Percentiles rank a stretch among this genome's conserved stretches.
These are phyloP conservation scores for Trifolium fragiferum DNA, from an alignment of 306 rosid species.

Conservation along the genomic window DNA sequence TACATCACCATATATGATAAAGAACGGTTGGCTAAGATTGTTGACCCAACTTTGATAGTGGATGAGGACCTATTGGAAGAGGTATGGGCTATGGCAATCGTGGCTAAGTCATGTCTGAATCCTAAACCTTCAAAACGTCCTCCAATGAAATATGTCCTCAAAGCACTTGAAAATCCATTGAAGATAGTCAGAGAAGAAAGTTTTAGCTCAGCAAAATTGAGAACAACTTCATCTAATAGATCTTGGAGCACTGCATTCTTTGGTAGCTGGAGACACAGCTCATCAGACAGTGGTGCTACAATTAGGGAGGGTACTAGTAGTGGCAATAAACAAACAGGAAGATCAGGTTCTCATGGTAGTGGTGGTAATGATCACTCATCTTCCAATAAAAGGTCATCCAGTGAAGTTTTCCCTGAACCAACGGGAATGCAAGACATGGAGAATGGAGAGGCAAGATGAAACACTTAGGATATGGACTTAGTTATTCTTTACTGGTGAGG, in stretches of 20 bases:
- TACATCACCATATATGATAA: constrained; percentile 69
- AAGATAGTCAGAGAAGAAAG: constrained; percentile 85
- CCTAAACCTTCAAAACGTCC: constrained; percentile 89
- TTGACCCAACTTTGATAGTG: constrained; percentile 80
- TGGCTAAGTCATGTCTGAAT: constrained; percentile 92
- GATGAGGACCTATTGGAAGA: constrained; percentile 93
- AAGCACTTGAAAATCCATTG: constrained; percentile 94
- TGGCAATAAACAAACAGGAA: constrained; percentile 67
- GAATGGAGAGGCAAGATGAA: constrained; percentile 56
- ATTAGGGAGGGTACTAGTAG: constrained; percentile 49
- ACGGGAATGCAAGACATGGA: constrained; percentile 61
- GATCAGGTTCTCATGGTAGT: constrained; percentile 75
- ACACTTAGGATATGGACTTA: constrained; percentile 38
- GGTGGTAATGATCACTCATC: constrained; percentile 74
- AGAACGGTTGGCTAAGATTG: constrained; percentile 68
- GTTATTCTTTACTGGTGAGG: constrained; percentile 34
- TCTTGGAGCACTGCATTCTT: constrained; percentile 86
- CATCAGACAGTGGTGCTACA: constrained; percentile 67
- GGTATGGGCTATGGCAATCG: constrained; percentile 94
- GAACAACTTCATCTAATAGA: constrained; percentile 79
- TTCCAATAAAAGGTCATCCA: constrained; percentile 78
- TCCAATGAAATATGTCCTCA: constrained; percentile 78
- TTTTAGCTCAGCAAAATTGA: constrained; percentile 74
- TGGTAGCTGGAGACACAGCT: constrained; percentile 92
- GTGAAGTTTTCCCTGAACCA: constrained; percentile 93